A percentile compares a stretch with the other conserved stretches of the same genome.
These are phyloP conservation scores for Aspergillus sp. DNA, from an alignment of 2,329 filamentous ascomycete genomes.

Conservation along the genomic window DNA sequence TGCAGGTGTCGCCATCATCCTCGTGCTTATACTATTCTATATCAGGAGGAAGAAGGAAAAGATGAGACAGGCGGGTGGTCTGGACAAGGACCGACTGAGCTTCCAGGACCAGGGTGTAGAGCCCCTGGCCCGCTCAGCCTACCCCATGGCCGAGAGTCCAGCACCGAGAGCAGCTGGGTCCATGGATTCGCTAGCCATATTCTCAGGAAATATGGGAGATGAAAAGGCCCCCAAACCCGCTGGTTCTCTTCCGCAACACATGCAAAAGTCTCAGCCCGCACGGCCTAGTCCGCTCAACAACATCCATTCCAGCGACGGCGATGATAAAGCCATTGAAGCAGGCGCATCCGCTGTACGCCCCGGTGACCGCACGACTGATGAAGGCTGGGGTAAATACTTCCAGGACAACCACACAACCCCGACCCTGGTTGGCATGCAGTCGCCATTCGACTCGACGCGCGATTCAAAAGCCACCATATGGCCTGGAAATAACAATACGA, in stretches of 20 bases:
- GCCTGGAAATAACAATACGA: slow-evolving; percentile 34
- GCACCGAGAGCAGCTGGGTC: slow-evolving; percentile 37
- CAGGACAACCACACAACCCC: slow-evolving; percentile 34
- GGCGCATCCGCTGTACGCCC: slow-evolving; percentile 20
- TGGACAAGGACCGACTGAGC: slow-evolving; percentile 57
- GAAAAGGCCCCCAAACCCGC: slow-evolving; percentile 34
- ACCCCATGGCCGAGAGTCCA: slow-evolving; percentile 47
- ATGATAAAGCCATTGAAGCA: slow-evolving; percentile 23
- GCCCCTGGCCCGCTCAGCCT: slow-evolving; percentile 42
- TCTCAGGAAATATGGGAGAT: slow-evolving; percentile 37
- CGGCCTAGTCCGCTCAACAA: slow-evolving; percentile 30
- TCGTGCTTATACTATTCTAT: slow-evolving; percentile 71
- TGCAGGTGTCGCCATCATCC: slow-evolving; percentile 67
- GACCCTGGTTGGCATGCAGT: slow-evolving; percentile 25
- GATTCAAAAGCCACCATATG: slow-evolving; percentile 42
- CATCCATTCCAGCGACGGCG: slow-evolving; percentile 29
- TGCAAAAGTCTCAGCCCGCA: slow-evolving; percentile 17
- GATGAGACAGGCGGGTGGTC: slow-evolving; percentile 46
- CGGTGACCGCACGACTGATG: slow-evolving; percentile 45
- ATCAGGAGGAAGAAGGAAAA: slow-evolving; percentile 62
- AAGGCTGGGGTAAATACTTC: slow-evolving; percentile 53
- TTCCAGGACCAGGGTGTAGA: slow-evolving; percentile 48
- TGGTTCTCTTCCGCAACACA: slow-evolving; percentile 18
- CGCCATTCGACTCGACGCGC: slow-evolving; percentile 21
- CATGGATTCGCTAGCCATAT: slow-evolving; percentile 40